These are phyloP conservation scores for Colletotrichum aenigma DNA, from an alignment of 2,329 filamentous ascomycete genomes.

Conservation along the genomic window DNA sequence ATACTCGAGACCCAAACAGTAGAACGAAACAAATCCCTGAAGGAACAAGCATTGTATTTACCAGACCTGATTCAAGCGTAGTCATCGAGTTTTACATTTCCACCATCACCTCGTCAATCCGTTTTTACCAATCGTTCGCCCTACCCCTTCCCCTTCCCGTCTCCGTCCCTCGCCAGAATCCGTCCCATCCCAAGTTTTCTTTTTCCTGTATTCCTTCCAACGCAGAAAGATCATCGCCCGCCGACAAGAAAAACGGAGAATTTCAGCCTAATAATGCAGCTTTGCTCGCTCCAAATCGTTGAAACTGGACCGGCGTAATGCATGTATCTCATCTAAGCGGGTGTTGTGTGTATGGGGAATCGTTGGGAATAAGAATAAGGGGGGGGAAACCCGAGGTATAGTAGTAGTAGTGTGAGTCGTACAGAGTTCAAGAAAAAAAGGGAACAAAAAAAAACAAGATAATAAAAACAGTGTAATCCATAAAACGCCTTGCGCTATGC, in stretches of 20 bases:
- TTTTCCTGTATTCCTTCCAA: neutral
- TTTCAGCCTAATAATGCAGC: neutral
- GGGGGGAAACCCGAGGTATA: slow-evolving; percentile 12
- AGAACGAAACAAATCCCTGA: neutral
- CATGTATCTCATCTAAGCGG: slow-evolving; percentile 8
- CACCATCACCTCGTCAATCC: slow-evolving; percentile 10
- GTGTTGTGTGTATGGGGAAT: slow-evolving; percentile 11
- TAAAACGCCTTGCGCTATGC: slow-evolving; percentile 24
- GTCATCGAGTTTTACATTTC: slow-evolving; percentile 4
- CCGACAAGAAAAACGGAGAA: neutral
- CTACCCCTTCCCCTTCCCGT: neutral
- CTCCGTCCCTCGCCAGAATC: neutral
- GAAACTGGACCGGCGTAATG: neutral
- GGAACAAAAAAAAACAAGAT: neutral
- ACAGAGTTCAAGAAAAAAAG: neutral
- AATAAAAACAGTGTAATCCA: neutral
- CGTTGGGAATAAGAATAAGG: slow-evolving; percentile 9
- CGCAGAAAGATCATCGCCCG: neutral
- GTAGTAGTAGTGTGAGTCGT: slow-evolving; percentile 8
- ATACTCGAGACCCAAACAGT: neutral
- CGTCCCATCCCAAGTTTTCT: neutral
- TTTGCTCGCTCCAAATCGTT: slow-evolving; percentile 7
- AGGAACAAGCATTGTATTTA: neutral
- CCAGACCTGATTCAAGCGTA: neutral
- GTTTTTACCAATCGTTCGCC: neutral